Conservation (phyloP, 2,329 filamentous ascomycete genomes). For the Xylaria hypoxylon region DNA sequence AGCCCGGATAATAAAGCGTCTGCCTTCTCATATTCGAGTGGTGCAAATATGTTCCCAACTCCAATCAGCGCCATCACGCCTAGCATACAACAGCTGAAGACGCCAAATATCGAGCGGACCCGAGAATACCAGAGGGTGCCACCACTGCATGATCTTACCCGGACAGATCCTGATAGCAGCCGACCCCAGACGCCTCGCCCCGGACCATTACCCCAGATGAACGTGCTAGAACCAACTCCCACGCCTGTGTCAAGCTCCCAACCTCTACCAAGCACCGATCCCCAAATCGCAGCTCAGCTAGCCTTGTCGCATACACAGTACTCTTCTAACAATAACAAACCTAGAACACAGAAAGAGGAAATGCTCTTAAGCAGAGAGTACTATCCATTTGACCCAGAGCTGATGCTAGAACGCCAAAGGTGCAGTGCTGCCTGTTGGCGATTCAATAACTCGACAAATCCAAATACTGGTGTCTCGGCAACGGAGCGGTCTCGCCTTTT, state of each 20-base stretch:
- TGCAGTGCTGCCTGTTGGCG: conserved; percentile 84
- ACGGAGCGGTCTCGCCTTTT: conserved; percentile 77
- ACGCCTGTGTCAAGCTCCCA: conserved; percentile 59
- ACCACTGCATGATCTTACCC: conserved; percentile 68
- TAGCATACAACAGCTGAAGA: conserved; percentile 51
- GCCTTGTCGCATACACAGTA: conserved; percentile 68
- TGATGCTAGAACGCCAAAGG: conserved; percentile 84
- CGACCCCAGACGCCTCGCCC: conserved; percentile 64
- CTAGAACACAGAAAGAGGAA: conserved; percentile 82
- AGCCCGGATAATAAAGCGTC: conserved; percentile 71
- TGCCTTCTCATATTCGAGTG: conserved; percentile 63
- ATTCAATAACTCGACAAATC: conserved; percentile 87
- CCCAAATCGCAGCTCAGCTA: conserved; percentile 69
- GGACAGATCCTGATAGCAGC: conserved; percentile 57
- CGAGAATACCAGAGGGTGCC: conserved; percentile 71
- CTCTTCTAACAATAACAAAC: conserved; percentile 51
- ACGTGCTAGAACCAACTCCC: conserved; percentile 63
- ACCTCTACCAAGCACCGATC: conserved; percentile 56
- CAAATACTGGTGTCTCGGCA: conserved; percentile 75
- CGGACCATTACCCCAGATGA: conserved; percentile 68
- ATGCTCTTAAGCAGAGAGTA: conserved; percentile 88
- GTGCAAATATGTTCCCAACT: conserved; percentile 69
- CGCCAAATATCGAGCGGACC: conserved; percentile 53
- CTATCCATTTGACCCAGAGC: conserved; percentile 79
- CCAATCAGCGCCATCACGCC: conserved; percentile 67